Evolutionary conservation across 371 early-diverging fungal genomes (phyloP).

Genomic region (Saksenaea oblongispora): DNA sequence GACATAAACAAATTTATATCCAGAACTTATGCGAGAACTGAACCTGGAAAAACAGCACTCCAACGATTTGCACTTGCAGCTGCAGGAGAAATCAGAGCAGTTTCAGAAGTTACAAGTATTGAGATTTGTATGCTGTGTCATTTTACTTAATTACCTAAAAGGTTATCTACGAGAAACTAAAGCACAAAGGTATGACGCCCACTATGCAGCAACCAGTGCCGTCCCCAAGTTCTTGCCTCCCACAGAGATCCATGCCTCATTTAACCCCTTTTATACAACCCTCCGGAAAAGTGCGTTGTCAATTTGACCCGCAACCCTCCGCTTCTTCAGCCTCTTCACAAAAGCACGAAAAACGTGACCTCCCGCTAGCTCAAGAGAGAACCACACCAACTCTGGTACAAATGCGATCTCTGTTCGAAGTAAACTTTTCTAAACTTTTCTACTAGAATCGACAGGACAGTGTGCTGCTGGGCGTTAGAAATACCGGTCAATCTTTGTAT

Average conservation of each 20-base stretch:
- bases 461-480: too few relatives aligned
- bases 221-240: background rate
- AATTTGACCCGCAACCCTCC: background rate
- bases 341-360: background rate
- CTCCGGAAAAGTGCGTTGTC: background rate
- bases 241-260: background rate
- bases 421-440: too few relatives aligned
- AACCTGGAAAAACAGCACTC: conserved; percentile 57
- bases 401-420: background rate
- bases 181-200: conserved; percentile 45
- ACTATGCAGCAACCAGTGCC: conserved; percentile 13
- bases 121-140: background rate
- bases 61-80: conserved; percentile 53
- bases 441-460: too few relatives aligned
- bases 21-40: conserved; percentile 45
- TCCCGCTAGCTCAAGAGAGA: background rate
- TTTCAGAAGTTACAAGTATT: conserved; percentile 67
- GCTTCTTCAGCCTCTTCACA: background rate
- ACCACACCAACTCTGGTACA: background rate
- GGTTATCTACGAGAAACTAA: conserved; percentile 62
- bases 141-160: conserved; percentile 15
- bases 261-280: background rate
- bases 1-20: background rate
- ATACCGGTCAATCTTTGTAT: too few relatives aligned
- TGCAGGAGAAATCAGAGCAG: conserved; percentile 69